Conservation (phyloP, 305 asterid species). For the Fraxinus albicans region DNA sequence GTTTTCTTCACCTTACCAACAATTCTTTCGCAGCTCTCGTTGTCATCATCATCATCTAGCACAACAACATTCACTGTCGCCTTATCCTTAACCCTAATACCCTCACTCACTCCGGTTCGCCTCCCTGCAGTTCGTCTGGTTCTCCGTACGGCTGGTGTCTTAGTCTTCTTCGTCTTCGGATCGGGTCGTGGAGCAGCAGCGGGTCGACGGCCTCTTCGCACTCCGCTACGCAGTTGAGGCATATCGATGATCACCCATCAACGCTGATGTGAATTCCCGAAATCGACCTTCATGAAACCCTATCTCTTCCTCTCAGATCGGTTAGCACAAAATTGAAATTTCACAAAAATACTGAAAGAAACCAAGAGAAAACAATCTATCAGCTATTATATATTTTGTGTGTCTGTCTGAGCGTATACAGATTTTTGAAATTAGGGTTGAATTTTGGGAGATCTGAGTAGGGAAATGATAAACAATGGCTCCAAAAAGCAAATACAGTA, state of each 20-base stretch:
- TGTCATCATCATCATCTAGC: constrained; percentile 31
- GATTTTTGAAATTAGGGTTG: constrained; percentile 29
- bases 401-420: neutral
- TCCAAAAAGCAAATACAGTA: constrained; percentile 16
- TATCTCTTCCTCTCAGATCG: constrained; percentile 24
- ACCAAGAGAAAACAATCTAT: neutral
- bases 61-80: constrained; percentile 22
- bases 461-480: constrained; percentile 22
- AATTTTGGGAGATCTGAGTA: constrained; percentile 18
- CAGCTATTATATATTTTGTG: constrained; percentile 6
- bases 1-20: constrained; percentile 31
- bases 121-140: constrained; percentile 25
- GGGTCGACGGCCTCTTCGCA: constrained; percentile 60
- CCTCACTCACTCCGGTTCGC: constrained; percentile 26
- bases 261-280: constrained; percentile 22
- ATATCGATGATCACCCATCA: constrained; percentile 44
- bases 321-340: constrained; percentile 10
- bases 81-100: constrained; percentile 12
- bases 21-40: constrained; percentile 23
- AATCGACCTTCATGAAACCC: constrained; percentile 32
- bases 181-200: constrained; percentile 26
- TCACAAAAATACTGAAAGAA: neutral
- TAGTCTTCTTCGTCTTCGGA: constrained; percentile 12
- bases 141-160: constrained; percentile 15
- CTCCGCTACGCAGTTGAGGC: constrained; percentile 90